Conservation (phyloP, 352 stramenopile species). For the Thraustotheca clavata region DNA sequence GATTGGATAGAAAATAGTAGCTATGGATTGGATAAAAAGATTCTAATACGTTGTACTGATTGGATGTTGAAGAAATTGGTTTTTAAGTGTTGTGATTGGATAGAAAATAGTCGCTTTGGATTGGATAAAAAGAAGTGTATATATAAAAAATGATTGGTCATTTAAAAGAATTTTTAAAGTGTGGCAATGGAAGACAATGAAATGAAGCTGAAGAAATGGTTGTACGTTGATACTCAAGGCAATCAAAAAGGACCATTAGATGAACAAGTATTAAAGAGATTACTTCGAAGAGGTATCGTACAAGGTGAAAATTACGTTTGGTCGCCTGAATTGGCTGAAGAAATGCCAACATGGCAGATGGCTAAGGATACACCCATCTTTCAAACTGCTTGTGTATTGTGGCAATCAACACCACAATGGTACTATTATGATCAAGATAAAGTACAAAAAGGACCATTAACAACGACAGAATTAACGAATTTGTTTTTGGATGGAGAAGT, state of each 20-base stretch:
- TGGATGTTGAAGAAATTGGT: too few species aligned
- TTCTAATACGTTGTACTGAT: too few species aligned
- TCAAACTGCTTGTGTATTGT: constrained; percentile 38
- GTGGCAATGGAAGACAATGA: not conserved
- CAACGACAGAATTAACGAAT: constrained; percentile 41
- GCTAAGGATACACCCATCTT: constrained; percentile 26
- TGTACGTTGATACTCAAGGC: constrained; percentile 61
- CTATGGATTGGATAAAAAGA: too few species aligned
- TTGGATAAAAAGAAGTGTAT: not conserved
- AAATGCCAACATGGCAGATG: constrained; percentile 28
- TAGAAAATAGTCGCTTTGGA: not conserved
- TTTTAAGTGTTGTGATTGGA: not conserved
- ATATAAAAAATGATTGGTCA: too few species aligned
- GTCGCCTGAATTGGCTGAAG: constrained; percentile 45
- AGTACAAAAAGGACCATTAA: constrained; percentile 32
- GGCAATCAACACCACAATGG: constrained; percentile 43
- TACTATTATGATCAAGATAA: constrained; percentile 46
- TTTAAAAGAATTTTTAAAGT: too few species aligned
- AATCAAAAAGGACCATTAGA: constrained; percentile 62
- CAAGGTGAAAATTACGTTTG: constrained; percentile 58
- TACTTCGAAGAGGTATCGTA: constrained; percentile 54
- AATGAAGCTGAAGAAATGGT: constrained; percentile 32
- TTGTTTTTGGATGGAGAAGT: constrained; percentile 58
- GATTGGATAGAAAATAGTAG: too few species aligned
- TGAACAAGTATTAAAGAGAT: constrained; percentile 47